Evolutionary conservation across 352 stramenopile genomes (phyloP), one percentile per base, ranked within the genome.

Genomic region (Pythium utonaiense): DNA sequence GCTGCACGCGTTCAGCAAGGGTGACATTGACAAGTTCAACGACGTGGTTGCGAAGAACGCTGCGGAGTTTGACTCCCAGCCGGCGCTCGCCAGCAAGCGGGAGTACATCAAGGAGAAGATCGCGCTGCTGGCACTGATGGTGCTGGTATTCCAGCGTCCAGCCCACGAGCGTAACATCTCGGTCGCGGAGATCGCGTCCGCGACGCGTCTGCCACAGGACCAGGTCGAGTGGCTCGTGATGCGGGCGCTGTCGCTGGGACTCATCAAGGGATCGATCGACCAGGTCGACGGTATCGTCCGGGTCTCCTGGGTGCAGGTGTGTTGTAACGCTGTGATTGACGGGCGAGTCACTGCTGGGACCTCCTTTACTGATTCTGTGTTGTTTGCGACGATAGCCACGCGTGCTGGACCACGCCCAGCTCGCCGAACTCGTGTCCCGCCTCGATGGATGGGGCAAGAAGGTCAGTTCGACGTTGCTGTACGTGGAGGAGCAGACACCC

Each of bases 171-270:
- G 95, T 52, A 96, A 93, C 73, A 96, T 98, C 36, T 66, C 77
- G 14, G 99, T 99, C 74, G 61, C 69, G 10, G 95, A 98, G 56
- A 97, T 99, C 60, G 92, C 96, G 1, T 74, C 89, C n/a, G 71
- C 73, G 10, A 96, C 85, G 49, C 77, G 86, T 9, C 70, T 98
- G 54, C 83, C 87, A 1, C 30, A 82, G 9, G 87, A 96, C 38
- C 91, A 98, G 64, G 96, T 99, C 16, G 97, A 99, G 75, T 99
- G 95, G 97, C 83, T 99, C 44, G 80, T 99, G 42, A 99, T 99
- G 97, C 83, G 96, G 21, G 97, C 96, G 28, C 84, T 99, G 44
- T 97, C 88, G 25, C 88, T 98, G 65, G 88, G 94, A 27, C 78
- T 99, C n/a, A 96, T 99, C 63, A 96, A 98, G 70, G 93, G 90